Evolutionary conservation across 2,329 filamentous ascomycete species (phyloP).

Genomic region (Lomentospora prolificans): DNA sequence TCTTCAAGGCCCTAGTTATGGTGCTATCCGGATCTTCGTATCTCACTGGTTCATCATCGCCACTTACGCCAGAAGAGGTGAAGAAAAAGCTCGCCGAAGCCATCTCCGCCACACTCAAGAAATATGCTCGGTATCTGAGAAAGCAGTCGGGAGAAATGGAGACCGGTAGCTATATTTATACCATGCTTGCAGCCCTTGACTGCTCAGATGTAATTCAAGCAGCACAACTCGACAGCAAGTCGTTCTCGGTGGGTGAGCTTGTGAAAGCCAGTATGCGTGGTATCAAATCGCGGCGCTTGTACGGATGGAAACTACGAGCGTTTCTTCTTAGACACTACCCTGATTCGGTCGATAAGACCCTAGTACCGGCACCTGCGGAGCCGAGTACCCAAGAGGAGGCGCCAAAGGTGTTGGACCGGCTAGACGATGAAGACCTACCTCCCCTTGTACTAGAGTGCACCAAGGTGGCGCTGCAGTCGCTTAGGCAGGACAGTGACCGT

Average conservation of each 20-base stretch:
- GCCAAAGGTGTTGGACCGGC: not conserved
- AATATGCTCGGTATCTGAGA: slow-evolving; percentile 9
- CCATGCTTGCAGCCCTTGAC: slow-evolving; percentile 12
- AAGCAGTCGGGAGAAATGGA: slow-evolving; percentile 5
- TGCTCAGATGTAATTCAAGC: slow-evolving; percentile 8
- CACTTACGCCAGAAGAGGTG: slow-evolving; percentile 15
- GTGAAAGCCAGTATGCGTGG: slow-evolving; percentile 24
- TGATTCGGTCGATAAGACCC: slow-evolving; percentile 4
- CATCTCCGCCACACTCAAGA: slow-evolving; percentile 9
- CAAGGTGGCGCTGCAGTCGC: slow-evolving; percentile 2
- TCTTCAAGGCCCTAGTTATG: slow-evolving; percentile 24
- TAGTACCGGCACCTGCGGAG: not conserved
- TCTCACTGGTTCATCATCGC: slow-evolving; percentile 11
- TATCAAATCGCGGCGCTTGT: slow-evolving; percentile 24
- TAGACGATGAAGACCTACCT: not conserved
- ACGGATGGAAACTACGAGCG: slow-evolving; percentile 35
- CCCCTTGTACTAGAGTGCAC: slow-evolving; percentile 6
- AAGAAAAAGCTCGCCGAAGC: slow-evolving; percentile 10
- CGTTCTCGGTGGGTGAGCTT: slow-evolving; percentile 20
- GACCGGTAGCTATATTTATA: slow-evolving; percentile 8
- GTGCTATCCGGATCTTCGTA: slow-evolving; percentile 20
- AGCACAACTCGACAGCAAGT: slow-evolving; percentile 7
- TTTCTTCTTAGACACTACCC: slow-evolving; percentile 24
- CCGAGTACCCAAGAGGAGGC: not conserved
- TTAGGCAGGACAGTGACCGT: slow-evolving; percentile 15